These are phyloP conservation scores for Shiraia sp. DNA, from an alignment of 2,329 filamentous ascomycete genomes.

Conservation along the genomic window DNA sequence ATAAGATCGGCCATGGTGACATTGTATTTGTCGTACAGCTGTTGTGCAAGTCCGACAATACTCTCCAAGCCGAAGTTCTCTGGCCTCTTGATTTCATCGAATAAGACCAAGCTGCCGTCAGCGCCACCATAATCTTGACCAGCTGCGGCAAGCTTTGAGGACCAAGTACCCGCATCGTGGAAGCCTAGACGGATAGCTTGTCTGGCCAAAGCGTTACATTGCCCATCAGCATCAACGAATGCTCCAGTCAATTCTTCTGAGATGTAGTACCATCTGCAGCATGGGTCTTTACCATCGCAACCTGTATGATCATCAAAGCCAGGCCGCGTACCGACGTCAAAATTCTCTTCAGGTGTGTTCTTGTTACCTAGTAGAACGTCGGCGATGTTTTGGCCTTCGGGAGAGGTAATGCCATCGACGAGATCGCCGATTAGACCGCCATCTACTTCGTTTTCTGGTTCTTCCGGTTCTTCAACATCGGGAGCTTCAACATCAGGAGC, in stretches of 20 bases:
- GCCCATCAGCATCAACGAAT: conserved; percentile 3
- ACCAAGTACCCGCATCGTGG: conserved; percentile 4
- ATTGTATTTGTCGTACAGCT: conserved; percentile 45
- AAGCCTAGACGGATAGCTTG: conserved; percentile 5
- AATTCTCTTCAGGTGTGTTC: conserved; percentile 1
- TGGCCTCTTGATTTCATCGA: conserved; percentile 29
- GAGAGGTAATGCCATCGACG: conserved; percentile 1
- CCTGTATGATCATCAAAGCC: conserved; percentile 1
- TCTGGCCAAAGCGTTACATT: conserved; percentile 3
- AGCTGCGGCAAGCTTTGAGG: neutral
- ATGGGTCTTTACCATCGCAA: conserved; percentile 3
- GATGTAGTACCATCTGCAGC: conserved; percentile 5
- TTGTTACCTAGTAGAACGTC: conserved; percentile 1
- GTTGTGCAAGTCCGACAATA: conserved; percentile 43
- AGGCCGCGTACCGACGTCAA: neutral
- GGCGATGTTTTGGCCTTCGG: conserved; percentile 3
- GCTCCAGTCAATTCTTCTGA: conserved; percentile 2
- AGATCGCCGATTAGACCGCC: conserved; percentile 1
- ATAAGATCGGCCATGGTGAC: conserved; percentile 56
- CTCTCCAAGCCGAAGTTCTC: conserved; percentile 49
- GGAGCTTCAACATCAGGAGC: neutral
- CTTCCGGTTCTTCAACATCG: neutral
- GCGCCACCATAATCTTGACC: conserved; percentile 29
- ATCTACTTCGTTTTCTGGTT: neutral
- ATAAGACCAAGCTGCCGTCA: conserved; percentile 42